phyloP scores from a whole-genome alignment of 768 basidiomycete genomes.

The Pleurotus giganteus region DNA sequence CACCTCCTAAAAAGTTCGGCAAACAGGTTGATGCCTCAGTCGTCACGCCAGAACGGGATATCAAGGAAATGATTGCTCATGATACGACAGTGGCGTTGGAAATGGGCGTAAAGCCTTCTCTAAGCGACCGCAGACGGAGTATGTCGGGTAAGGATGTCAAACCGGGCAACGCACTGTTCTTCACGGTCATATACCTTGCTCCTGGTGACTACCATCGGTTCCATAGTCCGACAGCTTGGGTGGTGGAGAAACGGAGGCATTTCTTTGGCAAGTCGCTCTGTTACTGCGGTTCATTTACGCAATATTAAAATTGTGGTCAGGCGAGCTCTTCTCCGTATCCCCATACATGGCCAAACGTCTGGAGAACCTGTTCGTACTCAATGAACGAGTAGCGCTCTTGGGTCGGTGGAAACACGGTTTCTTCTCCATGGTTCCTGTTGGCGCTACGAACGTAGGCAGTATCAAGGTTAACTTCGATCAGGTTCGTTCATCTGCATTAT shows the following conservation, averaged over 20 bases:
- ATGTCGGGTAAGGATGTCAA: constrained; percentile 50
- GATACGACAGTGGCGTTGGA: constrained; percentile 71
- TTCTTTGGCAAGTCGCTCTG: constrained; percentile 69
- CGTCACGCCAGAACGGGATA: constrained; percentile 46
- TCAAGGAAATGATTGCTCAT: constrained; percentile 59
- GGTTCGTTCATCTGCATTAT: constrained; percentile 31
- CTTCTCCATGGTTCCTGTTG: constrained; percentile 97
- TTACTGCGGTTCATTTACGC: neutral
- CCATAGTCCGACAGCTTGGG: constrained; percentile 95
- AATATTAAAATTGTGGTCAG: constrained; percentile 31
- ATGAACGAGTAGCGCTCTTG: constrained; percentile 93
- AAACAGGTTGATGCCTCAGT: constrained; percentile 76
- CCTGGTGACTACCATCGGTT: constrained; percentile 99
- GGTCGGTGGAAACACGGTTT: constrained; percentile 96
- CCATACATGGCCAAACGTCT: constrained; percentile 93
- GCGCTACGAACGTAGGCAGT: constrained; percentile 96
- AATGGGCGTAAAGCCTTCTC: constrained; percentile 54
- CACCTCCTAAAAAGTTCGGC: constrained; percentile 54
- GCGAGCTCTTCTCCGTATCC: constrained; percentile 94
- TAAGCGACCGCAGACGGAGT: constrained; percentile 29
- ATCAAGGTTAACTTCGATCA: constrained; percentile 96
- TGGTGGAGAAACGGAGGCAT: constrained; percentile 92
- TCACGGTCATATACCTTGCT: constrained; percentile 94
- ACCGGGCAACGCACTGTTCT: constrained; percentile 84
- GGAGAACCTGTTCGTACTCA: constrained; percentile 93